Evolutionary conservation across 1,284 basidiomycete species (phyloP), one percentile per base, ranked within the genome.

Genomic region (Moesziomyces parantarcticus): DNA sequence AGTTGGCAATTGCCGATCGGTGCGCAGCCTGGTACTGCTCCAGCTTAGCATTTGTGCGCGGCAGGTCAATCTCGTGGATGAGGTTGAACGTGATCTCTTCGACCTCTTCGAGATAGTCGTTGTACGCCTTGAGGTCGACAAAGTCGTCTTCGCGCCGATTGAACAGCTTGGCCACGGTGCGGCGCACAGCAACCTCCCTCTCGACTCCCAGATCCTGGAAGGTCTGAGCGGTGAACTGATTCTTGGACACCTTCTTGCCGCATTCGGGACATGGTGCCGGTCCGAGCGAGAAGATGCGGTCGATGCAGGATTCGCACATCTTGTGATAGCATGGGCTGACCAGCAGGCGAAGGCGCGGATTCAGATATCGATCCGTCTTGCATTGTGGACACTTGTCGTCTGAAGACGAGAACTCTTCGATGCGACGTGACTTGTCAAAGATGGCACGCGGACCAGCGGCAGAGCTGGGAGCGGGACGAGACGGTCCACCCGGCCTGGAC

Each of bases 271-370:
- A 99, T 8, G 94, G 93, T 14, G 94, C 95, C 1, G 97, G 96
- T 5, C 97, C 96, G 2, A 98, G 89, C 1, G 94, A 95, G 84
- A 97, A 99, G 47, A 99, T 85, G 9, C 95, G 89, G 84, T 99
- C 97, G 80, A 99, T 97, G 84, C 97, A 99, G 16, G 50, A 68
- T 40, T 75, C 55, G 52, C 76, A 74, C 95, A 98, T 96, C 88
- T 97, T 97, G 86, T 99, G 97, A 85, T 98, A 99, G 85, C 97
- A 99, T 89, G 80, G 82, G 81, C 94, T 95, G 67, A 99, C 95
- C 58, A 99, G 88, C 47, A 99, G 87, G 43, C 96, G 90, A 25
- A 99, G 87, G 79, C 94, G 94, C 16, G 94, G 94, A 81, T 98
- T 97, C 67, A 98, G 87, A 84, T 97, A 98, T 59, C 97, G 87